Evolutionary conservation across 345 rosid genomes (phyloP).

Genomic region (Cardiospermum halicacabum): DNA sequence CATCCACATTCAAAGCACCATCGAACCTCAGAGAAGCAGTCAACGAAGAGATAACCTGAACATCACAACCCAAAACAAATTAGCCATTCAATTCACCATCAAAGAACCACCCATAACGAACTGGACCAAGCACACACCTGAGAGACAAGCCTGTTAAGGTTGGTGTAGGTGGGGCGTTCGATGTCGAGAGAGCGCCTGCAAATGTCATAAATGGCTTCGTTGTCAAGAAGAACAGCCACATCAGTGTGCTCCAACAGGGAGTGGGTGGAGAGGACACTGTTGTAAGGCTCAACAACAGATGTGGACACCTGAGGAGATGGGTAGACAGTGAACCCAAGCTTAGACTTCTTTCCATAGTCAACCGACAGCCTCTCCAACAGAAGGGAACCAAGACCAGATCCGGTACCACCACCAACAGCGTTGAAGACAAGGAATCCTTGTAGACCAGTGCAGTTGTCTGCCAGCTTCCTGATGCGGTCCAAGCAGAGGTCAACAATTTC

Average conservation of each 20-base stretch:
- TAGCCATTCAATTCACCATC: no score
- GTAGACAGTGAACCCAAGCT: slow-evolving; percentile 74
- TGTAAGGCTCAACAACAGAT: slow-evolving; percentile 74
- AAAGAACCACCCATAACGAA: neutral
- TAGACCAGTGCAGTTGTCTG: slow-evolving; percentile 83
- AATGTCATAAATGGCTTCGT: slow-evolving; percentile 60
- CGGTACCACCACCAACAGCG: slow-evolving; percentile 83
- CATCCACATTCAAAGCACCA: slow-evolving; percentile 77
- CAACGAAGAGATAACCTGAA: slow-evolving; percentile 64
- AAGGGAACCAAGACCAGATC: slow-evolving; percentile 82
- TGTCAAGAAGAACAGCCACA: slow-evolving; percentile 57
- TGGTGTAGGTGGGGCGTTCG: slow-evolving; percentile 74
- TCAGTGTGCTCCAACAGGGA: slow-evolving; percentile 73
- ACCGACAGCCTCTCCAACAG: slow-evolving; percentile 69
- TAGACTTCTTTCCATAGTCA: slow-evolving; percentile 69
- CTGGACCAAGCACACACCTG: slow-evolving; percentile 30
- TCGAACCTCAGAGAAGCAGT: slow-evolving; percentile 80
- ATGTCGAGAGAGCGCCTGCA: slow-evolving; percentile 74
- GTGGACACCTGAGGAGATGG: slow-evolving; percentile 83
- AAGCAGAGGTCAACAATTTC: slow-evolving; percentile 76
- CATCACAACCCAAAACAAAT: neutral
- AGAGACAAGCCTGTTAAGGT: slow-evolving; percentile 68
- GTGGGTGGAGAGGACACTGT: slow-evolving; percentile 75
- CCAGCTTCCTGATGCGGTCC: slow-evolving; percentile 72
- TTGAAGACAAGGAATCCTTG: slow-evolving; percentile 80